These are phyloP conservation scores for Moesziomyces antarcticus DNA, from an alignment of 1,284 basidiomycete species.

Conservation along the genomic window DNA sequence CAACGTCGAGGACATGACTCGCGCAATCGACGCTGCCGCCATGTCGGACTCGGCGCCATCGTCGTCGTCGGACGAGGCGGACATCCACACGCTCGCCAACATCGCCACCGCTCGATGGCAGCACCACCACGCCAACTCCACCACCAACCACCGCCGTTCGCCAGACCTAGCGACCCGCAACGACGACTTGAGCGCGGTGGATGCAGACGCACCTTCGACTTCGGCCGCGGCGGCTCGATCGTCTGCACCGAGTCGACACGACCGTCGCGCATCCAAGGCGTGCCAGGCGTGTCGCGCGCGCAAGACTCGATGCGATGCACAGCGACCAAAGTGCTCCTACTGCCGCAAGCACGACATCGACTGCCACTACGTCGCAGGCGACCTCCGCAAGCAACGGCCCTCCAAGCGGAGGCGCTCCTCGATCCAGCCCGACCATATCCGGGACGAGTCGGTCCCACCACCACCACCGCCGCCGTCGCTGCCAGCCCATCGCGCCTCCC, in stretches of 20 bases:
- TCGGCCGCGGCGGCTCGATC: neutral
- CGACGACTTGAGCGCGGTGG: no score
- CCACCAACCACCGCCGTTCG: no score
- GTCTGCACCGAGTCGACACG: constrained; percentile 2
- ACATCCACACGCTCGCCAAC: constrained; percentile 3
- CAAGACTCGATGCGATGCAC: constrained; percentile 9
- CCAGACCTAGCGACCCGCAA: no score
- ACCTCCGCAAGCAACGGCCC: constrained; percentile 2
- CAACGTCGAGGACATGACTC: no score
- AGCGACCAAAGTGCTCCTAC: constrained; percentile 7
- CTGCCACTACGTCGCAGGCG: constrained; percentile 2
- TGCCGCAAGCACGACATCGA: constrained; percentile 5
- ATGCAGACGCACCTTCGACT: neutral
- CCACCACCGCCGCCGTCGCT: neutral
- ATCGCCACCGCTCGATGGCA: constrained; percentile 4
- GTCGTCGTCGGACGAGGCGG: no score
- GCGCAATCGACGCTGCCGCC: no score
- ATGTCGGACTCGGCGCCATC: no score
- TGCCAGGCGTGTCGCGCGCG: constrained; percentile 5
- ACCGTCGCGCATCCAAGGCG: constrained; percentile 4
- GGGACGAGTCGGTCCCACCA: neutral
- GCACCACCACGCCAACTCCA: neutral
- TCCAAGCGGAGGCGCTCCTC: constrained; percentile 6
- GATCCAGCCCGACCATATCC: neutral
- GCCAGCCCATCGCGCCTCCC: neutral